Conservation (phyloP, 371 early-diverging fungal species). For the Saksenaea oblongispora region DNA sequence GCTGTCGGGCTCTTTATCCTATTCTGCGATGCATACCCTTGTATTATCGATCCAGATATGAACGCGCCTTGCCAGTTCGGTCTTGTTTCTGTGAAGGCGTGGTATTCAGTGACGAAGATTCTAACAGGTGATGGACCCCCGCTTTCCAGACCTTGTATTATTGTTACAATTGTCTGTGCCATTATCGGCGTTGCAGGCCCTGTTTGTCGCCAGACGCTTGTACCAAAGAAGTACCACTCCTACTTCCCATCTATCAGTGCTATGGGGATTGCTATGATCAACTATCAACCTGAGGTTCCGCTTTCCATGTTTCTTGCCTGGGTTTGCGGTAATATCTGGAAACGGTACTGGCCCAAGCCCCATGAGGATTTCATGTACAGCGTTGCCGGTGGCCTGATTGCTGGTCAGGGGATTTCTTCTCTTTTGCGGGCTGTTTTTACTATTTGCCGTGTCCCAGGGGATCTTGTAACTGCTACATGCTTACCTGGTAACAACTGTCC, state of each 20-base stretch:
- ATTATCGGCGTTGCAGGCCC: slow-evolving; percentile 37
- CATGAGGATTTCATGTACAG: slow-evolving; percentile 44
- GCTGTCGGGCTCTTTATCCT: slow-evolving; percentile 41
- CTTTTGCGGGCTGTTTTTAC: slow-evolving; percentile 57
- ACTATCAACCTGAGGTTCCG: slow-evolving; percentile 37
- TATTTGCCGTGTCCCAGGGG: slow-evolving; percentile 23
- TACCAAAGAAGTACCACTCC: slow-evolving; percentile 36
- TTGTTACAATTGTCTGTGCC: slow-evolving; percentile 38
- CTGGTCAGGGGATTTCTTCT: slow-evolving; percentile 72
- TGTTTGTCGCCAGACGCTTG: slow-evolving; percentile 36
- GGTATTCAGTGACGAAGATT: slow-evolving; percentile 60
- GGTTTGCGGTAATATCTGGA: slow-evolving; percentile 41
- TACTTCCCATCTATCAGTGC: slow-evolving; percentile 55
- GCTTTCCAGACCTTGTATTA: slow-evolving; percentile 25
- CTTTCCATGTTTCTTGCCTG: slow-evolving; percentile 52
- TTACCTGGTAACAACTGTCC: slow-evolving; percentile 25
- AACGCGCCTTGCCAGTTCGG: slow-evolving; percentile 53
- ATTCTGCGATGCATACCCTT: slow-evolving; percentile 44
- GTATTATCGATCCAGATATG: slow-evolving; percentile 31
- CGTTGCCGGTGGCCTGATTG: slow-evolving; percentile 65
- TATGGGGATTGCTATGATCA: slow-evolving; percentile 58
- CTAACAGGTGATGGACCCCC: slow-evolving; percentile 46
- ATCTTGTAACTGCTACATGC: slow-evolving; percentile 23
- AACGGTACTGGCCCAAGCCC: slow-evolving; percentile 15
- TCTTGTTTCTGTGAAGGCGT: slow-evolving; percentile 63